Conservation (phyloP, 148 eudicot species). For the Vaccinium darrowii region DNA sequence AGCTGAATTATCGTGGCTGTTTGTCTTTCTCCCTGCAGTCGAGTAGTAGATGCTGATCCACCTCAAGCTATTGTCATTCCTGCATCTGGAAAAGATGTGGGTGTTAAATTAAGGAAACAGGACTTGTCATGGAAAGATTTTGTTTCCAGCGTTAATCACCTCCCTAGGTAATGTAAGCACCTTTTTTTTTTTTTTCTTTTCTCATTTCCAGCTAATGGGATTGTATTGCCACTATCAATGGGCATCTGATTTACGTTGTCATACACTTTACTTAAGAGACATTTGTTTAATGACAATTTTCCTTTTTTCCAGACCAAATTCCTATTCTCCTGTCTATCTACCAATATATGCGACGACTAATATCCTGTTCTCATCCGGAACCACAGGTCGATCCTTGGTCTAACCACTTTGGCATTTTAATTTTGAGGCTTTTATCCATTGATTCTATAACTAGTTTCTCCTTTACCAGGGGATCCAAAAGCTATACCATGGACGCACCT, state of each 20-base stretch:
- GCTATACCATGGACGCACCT: conserved; percentile 97
- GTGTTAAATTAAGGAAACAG: conserved; percentile 54
- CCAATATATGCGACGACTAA: conserved; percentile 61
- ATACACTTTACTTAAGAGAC: background rate
- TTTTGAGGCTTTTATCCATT: background rate
- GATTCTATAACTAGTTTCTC: background rate
- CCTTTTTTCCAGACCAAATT: conserved; percentile 45
- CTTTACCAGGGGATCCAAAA: conserved; percentile 82
- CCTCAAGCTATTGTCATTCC: conserved; percentile 69
- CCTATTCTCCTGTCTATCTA: conserved; percentile 59
- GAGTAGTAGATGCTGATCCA: conserved; percentile 78
- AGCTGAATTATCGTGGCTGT: background rate
- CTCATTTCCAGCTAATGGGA: background rate
- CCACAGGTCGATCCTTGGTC: conserved; percentile 57
- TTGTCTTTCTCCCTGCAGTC: conserved; percentile 43
- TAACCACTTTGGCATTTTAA: background rate
- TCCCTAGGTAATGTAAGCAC: conserved; percentile 53
- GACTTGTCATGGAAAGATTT: conserved; percentile 78
- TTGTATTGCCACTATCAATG: background rate
- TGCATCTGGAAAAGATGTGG: conserved; percentile 53
- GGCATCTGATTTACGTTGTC: background rate
- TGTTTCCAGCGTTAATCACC: conserved; percentile 42
- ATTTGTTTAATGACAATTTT: conserved; percentile 25
- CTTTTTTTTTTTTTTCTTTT: background rate
- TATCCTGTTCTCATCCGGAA: conserved; percentile 95